Percentiles rank a stretch among this genome's conserved stretches.
Evolutionary conservation across 2,329 filamentous ascomycete species (phyloP).

Genomic region (Neoascochyta sp.): DNA sequence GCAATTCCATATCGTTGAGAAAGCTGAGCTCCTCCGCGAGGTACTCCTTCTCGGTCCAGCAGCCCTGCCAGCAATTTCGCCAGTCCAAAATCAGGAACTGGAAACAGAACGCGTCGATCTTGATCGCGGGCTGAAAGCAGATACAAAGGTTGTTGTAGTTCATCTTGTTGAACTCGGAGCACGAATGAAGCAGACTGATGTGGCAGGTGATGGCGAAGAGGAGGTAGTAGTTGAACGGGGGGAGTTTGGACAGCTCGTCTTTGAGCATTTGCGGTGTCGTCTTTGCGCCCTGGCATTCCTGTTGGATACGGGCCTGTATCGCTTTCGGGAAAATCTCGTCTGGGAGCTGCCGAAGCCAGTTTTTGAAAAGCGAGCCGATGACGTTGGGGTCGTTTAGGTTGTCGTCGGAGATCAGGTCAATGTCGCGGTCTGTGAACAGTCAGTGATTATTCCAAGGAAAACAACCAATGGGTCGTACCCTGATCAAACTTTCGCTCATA

Average conservation of each 20-base stretch:
- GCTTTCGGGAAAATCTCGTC: conserved; percentile 88
- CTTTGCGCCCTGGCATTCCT: conserved; percentile 74
- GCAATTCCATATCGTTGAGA: conserved; percentile 19
- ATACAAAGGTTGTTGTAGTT: conserved; percentile 93
- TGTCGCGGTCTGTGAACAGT: conserved; percentile 64
- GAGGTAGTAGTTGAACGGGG: conserved; percentile 95
- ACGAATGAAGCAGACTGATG: conserved; percentile 82
- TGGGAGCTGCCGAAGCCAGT: conserved; percentile 90
- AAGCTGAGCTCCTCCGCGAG: conserved; percentile 33
- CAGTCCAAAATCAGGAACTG: conserved; percentile 92
- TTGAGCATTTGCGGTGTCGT: conserved; percentile 80
- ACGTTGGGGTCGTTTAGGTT: conserved; percentile 96
- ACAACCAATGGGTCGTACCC: conserved; percentile 49
- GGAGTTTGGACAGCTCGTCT: conserved; percentile 88
- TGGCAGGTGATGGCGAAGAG: conserved; percentile 97
- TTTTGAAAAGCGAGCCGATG: conserved; percentile 92
- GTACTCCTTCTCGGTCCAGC: conserved; percentile 80
- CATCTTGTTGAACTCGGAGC: conserved; percentile 97
- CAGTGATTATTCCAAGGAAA: conserved; percentile 3
- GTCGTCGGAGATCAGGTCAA: conserved; percentile 81
- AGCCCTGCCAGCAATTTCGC: conserved; percentile 96
- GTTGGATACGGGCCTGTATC: conserved; percentile 73
- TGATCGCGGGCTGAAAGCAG: conserved; percentile 95
- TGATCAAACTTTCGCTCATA: conserved; percentile 91
- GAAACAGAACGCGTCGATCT: conserved; percentile 92